phyloP scores from a whole-genome alignment of 108 stramenopile species.

The Pelagomonas calceolata region DNA sequence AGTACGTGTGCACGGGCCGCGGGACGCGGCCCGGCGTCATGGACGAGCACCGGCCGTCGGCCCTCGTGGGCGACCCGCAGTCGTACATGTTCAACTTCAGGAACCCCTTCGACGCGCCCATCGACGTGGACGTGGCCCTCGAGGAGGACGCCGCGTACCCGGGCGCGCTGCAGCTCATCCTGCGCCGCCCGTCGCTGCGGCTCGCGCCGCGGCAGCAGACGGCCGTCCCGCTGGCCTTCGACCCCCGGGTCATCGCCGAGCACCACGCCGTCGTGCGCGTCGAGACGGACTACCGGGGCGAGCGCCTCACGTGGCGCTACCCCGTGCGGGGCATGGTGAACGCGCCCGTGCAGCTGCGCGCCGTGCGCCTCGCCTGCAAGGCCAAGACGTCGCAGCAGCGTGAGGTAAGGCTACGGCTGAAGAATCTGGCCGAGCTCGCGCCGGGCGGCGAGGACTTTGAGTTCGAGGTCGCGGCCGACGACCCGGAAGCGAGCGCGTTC shows the following conservation, averaged over 20 bases:
- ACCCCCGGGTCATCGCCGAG: conserved; percentile 34
- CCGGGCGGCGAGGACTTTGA: conserved; percentile 21
- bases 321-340: conserved; percentile 35
- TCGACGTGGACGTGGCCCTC: conserved; percentile 31
- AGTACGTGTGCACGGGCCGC: conserved; percentile 26
- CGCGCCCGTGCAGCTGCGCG: conserved; percentile 15
- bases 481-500: conserved; percentile 1
- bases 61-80: conserved; percentile 13
- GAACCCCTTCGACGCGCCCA: conserved; percentile 41
- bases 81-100: conserved; percentile 29
- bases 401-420: conserved; percentile 29
- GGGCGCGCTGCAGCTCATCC: conserved; percentile 10
- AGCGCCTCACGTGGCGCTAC: conserved; percentile 30
- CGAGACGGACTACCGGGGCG: conserved; percentile 14
- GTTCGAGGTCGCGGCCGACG: conserved; percentile 21
- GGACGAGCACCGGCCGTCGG: conserved; percentile 15
- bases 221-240: conserved; percentile 34
- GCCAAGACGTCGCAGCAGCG: conserved; percentile 22
- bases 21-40: conserved; percentile 43
- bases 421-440: conserved; percentile 11
- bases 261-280: conserved; percentile 21
- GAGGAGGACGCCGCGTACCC: background rate
- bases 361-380: conserved; percentile 17
- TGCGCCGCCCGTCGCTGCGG: conserved; percentile 17
- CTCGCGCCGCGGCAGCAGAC: conserved; percentile 29